Evolutionary conservation across 2,329 filamentous ascomycete genomes (phyloP), one percentile per base, ranked within the genome.

Genomic region (Aspergillus ochraceoroseus): DNA sequence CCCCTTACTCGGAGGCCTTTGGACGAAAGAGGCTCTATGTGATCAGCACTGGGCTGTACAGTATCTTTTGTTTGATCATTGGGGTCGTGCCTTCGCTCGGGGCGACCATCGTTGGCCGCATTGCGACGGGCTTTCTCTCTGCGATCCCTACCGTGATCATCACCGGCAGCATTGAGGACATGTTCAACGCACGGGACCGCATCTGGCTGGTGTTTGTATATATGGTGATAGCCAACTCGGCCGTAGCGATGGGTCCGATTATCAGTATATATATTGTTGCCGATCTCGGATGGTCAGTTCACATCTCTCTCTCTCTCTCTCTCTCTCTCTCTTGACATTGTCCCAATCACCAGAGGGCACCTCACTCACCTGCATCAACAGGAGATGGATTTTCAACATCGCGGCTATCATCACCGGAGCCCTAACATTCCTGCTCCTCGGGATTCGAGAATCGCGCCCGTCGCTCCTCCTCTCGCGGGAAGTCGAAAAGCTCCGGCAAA

Each of bases 151-250:
- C 67, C 0, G 64, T 69, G 3, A 65, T 74, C 5, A 63, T 67
- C 3, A 61, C 65, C 0, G 70, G 71, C 0, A 71, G 65, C 34
- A 62, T 74, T 19, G 72, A 75, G 43, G 71, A 74, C 48, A 64
- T 74, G 52, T 73, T 64, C 52, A 64, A 71, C 34, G 57, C 62
- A 1, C 58, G 59, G 33, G 54, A 56, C 12, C 61, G 71, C 4
- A 64, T 72, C 3, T 73, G 68, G 68, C 47, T 69, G 3, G 58
- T 73, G 1, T 66, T 67, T 29, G 38, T 64, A 2, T 74, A 70
- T 65, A 63, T 63, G 25, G 56, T 59, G 9, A 58, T 57, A 2
- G 60, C 68, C 0, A 70, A 66, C 1, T 46, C 66, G 5, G 71
- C 67, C 0, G 44, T 73, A 2, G 58, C 59, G 1, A 25, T 68